Percentiles rank a stretch among this genome's conserved stretches.
phyloP scores from a whole-genome alignment of 1,284 basidiomycete genomes.

The Salmacisia buchloeana region DNA sequence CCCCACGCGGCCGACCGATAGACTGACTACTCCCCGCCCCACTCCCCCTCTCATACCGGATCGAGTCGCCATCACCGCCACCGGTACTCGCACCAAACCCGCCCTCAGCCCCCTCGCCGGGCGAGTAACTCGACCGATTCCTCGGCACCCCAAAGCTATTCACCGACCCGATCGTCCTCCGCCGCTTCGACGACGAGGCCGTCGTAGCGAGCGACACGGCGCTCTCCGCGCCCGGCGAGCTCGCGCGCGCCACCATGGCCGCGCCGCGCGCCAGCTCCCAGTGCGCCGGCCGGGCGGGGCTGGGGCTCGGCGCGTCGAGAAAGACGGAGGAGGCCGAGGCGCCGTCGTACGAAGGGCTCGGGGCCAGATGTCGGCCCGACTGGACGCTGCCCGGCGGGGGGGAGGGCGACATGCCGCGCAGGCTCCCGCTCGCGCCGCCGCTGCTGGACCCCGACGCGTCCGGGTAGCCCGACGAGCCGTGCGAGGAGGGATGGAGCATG shows the following conservation, averaged over 20 bases:
- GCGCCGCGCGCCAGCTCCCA: constrained; percentile 14
- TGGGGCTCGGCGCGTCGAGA: background rate
- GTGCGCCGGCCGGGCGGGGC: background rate
- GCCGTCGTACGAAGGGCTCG: constrained; percentile 4
- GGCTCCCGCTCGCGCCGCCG: constrained; percentile 21
- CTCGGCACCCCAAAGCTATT: background rate
- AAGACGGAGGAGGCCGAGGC: constrained; percentile 3
- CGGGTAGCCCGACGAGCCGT: too few relatives aligned
- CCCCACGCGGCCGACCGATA: background rate
- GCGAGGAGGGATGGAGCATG: too few relatives aligned
- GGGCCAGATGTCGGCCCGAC: constrained; percentile 12
- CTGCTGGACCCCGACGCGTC: constrained; percentile 28
- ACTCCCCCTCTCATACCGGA: background rate
- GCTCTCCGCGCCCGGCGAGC: constrained; percentile 11
- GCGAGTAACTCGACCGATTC: constrained; percentile 1
- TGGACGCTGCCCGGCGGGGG: constrained; percentile 14
- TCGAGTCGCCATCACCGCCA: background rate
- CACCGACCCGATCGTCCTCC: constrained; percentile 4
- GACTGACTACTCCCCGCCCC: background rate
- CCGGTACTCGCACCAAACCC: background rate
- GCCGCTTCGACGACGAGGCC: constrained; percentile 10
- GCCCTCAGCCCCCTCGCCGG: background rate
- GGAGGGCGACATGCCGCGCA: constrained; percentile 20
- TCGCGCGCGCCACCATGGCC: constrained; percentile 7
- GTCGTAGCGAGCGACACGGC: constrained; percentile 11